Base-by-base conservation (phyloP, 208 protist genomes). In the Crithidia brevicula region DNA sequence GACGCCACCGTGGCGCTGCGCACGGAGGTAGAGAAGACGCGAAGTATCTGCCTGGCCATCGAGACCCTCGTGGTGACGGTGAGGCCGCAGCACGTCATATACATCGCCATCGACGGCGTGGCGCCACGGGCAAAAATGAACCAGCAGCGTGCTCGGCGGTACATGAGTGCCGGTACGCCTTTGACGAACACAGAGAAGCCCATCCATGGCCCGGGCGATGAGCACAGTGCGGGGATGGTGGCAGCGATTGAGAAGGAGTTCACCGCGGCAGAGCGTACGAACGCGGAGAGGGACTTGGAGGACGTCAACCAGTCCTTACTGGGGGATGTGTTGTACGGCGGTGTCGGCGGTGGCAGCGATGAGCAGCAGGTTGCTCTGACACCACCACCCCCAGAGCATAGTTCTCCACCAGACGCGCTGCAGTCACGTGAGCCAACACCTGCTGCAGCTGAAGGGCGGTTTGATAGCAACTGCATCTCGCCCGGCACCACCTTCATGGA, bases 111-210 rank as follows among this genome's bases (percentile, higher is more conserved):
- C 46, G 98, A 99, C 85, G 98, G 98, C 52, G 98, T 99, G 13
- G 98, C 98, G 6, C 98, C 98, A n/a, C 83, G 98, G 13, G 98
- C 98, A 7, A 99, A 99, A 73, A 99, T 99, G 97, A 99, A 99
- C 67, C 98, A 99, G 85, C 99, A 99, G 85, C 89, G 99, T n/a
- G 83, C 88, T 23, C 82, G 91, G 27, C 86, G 91, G 25, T 94
- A 96, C 79, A 96, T 94, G 91, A 78, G 66, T 22, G 62, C 72
- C 0, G 88, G 81, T 1, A 65, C 65, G 42, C 73, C 73, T 47
- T 47, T 78, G 45, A 68, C 53, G 1, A 68, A 72, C 34, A 60
- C 61, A 13, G 54, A 31, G 53, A 66, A 76, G 30, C 53, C 62
- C 15, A 47, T 49, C 22, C 54, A 51, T 56, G 47, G 61, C 47